Base-by-base conservation (phyloP, 805 yeast genomes). In the Teunomyces lycoperdinae region DNA sequence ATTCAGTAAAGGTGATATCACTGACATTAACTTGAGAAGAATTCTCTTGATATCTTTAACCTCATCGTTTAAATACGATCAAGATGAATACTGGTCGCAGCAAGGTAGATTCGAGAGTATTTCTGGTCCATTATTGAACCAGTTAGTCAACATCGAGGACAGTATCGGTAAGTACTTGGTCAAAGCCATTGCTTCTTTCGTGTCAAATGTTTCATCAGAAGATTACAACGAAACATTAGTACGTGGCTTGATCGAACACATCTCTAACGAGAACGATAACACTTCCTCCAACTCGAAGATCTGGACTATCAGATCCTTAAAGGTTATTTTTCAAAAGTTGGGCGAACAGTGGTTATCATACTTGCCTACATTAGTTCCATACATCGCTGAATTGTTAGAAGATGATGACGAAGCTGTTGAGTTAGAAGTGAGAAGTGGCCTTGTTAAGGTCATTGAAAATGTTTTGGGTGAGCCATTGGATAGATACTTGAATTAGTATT, bases 351-450 rank as follows among this genome's bases (percentile, higher is more conserved):
- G 98, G 99, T 77, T 94, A 54, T 74, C 85, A 30, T 77, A 87
- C 73, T 76, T 94, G 58, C 99, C 99, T 20, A 97, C 91, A 62
- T 78, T 94, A 57, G 96, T 94, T 52, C 99, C 99, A 30, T 79
- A 89, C 50, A 89, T 94, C 65, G 97, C 98, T 6, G 99, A 94
- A 69, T 71, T 94, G 49, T 76, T 94, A 52, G 99, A 94, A 62
- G 98, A 91, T 63, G 98, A 94, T 50, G 95, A 91, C 53, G 99
- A 94, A 66, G 83, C 79, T 43, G 96, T 94, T 28, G 98, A 94
- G 67, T 64, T 81, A 61, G 97, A 90, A 67, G 97, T 90, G 3
- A 84, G 97, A 69, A 79, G 84, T 31, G 96, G 96, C 10, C 77
- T 94, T 52, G 96, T 92, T 7, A 89, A 87, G 59, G 96, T 88